Evolutionary conservation across 345 rosid species (phyloP).

Genomic region (Laguncularia racemosa): DNA sequence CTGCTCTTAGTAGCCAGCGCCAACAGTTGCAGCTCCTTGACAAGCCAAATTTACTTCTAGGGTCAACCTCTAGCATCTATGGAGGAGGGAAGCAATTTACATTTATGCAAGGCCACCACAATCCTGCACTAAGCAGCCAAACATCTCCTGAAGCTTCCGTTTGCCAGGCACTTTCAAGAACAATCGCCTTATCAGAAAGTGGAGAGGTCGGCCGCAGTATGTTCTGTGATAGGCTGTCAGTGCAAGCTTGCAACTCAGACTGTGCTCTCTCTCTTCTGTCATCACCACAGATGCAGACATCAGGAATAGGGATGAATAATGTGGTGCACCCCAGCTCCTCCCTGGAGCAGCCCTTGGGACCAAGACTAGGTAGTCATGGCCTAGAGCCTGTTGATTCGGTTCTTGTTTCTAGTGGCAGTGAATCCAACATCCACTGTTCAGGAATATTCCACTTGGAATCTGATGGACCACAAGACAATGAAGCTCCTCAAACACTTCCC

Average conservation of each 20-base stretch:
- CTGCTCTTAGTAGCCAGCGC: slow-evolving; percentile 15
- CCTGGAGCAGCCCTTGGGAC: slow-evolving; percentile 14
- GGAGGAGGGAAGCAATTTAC: slow-evolving; percentile 37
- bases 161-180: slow-evolving; percentile 27
- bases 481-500: slow-evolving; percentile 46
- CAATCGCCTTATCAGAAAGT: slow-evolving; percentile 14
- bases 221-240: slow-evolving; percentile 42
- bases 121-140: slow-evolving; percentile 11
- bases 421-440: slow-evolving; percentile 18
- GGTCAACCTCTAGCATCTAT: slow-evolving; percentile 29
- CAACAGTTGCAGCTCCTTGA: slow-evolving; percentile 17
- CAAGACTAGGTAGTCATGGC: slow-evolving; percentile 14
- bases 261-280: slow-evolving; percentile 98
- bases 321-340: slow-evolving; percentile 19
- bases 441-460: slow-evolving; percentile 34
- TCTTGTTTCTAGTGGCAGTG: slow-evolving; percentile 27
- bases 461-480: slow-evolving; percentile 30
- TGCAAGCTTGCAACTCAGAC: slow-evolving; percentile 39
- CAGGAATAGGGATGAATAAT: slow-evolving; percentile 24
- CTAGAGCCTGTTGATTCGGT: slow-evolving; percentile 25
- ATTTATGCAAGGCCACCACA: slow-evolving; percentile 32
- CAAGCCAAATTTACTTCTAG: slow-evolving; percentile 27
- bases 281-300: slow-evolving; percentile 36
- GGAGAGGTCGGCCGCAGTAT: slow-evolving; percentile 21
- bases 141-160: slow-evolving; percentile 21